These are phyloP conservation scores for Aspergillus fructus DNA, from an alignment of 2,329 filamentous ascomycete genomes.

Conservation along the genomic window DNA sequence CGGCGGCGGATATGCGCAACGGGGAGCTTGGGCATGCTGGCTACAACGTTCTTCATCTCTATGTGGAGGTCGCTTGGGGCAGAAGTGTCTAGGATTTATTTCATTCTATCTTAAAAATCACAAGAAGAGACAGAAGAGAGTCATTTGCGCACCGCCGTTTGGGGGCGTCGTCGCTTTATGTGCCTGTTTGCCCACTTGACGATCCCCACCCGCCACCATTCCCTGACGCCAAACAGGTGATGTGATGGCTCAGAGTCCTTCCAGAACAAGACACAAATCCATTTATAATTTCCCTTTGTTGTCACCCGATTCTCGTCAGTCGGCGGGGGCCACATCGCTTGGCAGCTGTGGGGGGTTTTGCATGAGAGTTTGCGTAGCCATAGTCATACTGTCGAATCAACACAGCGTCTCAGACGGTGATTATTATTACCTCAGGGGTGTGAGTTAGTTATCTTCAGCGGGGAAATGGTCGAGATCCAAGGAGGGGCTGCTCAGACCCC, in stretches of 20 bases:
- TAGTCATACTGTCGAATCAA: not conserved
- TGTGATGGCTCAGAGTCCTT: not conserved
- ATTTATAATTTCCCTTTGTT: constrained; percentile 6
- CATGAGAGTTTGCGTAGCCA: not conserved
- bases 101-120: constrained; percentile 1
- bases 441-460: not conserved
- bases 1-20: constrained; percentile 38
- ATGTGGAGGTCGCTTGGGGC: constrained; percentile 3
- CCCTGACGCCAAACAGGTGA: constrained; percentile 2
- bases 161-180: constrained; percentile 1
- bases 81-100: constrained; percentile 5
- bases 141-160: not conserved
- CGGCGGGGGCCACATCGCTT: constrained; percentile 15
- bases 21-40: constrained; percentile 33
- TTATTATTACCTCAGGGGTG: constrained; percentile 3
- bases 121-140: not conserved
- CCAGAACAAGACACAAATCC: not conserved
- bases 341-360: constrained; percentile 16
- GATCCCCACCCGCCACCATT: constrained; percentile 10
- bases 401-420: not conserved
- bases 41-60: constrained; percentile 11
- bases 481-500: constrained; percentile 9
- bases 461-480: not conserved
- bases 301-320: constrained; percentile 7
- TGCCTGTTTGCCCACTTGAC: constrained; percentile 7